phyloP scores from a whole-genome alignment of 768 basidiomycete genomes.

The Naematelia encephala region DNA sequence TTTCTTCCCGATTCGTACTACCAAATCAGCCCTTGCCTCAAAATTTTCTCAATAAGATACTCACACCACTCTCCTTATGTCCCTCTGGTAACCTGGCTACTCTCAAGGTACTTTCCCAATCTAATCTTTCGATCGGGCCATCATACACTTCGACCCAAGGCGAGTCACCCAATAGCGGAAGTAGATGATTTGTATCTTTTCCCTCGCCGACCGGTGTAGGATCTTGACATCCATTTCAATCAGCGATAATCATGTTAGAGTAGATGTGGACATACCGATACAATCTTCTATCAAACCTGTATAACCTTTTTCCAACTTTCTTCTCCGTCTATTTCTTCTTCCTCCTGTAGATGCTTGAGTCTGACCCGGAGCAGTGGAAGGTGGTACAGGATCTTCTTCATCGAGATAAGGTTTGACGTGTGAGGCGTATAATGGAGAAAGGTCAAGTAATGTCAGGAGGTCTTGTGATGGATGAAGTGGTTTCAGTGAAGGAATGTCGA shows the following conservation, averaged over 20 bases:
- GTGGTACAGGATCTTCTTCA: background rate
- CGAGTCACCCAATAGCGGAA: constrained; percentile 6
- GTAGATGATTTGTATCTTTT: constrained; percentile 9
- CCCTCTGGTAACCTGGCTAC: constrained; percentile 29
- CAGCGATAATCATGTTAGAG: background rate
- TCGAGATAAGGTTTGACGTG: constrained; percentile 35
- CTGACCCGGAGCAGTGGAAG: background rate
- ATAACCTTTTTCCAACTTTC: constrained; percentile 38
- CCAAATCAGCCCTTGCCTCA: constrained; percentile 3
- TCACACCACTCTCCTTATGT: constrained; percentile 32
- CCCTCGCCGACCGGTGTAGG: constrained; percentile 26
- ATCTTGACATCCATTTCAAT: constrained; percentile 7
- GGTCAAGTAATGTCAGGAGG: constrained; percentile 34
- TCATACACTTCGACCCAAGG: constrained; percentile 13
- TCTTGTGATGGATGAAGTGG: constrained; percentile 33
- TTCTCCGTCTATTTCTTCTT: constrained; percentile 4
- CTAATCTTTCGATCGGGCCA: constrained; percentile 18
- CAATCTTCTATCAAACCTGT: constrained; percentile 35
- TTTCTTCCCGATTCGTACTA: constrained; percentile 36
- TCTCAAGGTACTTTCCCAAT: constrained; percentile 16
- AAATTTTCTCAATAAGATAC: no score
- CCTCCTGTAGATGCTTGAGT: no score
- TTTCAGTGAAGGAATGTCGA: constrained; percentile 21
- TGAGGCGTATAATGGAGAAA: constrained; percentile 32
- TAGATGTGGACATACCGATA: constrained; percentile 30